Conservation (phyloP, 208 protist genomes). For the Acanthamoeba divionensis region DNA sequence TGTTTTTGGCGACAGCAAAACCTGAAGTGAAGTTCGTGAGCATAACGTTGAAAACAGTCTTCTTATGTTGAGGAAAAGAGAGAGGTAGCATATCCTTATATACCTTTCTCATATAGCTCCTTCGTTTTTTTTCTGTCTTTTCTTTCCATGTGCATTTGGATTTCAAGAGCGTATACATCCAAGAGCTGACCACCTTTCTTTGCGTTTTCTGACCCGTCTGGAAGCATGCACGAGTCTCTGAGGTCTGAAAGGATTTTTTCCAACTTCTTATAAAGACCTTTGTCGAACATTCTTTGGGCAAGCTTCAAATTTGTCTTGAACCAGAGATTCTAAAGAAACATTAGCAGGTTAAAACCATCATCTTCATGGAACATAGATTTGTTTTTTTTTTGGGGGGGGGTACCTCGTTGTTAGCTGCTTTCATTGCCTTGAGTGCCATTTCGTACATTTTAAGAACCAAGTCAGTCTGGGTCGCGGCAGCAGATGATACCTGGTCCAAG, state of each 20-base stretch:
- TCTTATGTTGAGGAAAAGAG: not conserved
- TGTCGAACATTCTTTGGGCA: constrained; percentile 79
- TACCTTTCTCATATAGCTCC: constrained; percentile 71
- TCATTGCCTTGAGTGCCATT: constrained; percentile 54
- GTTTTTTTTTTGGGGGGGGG: not conserved
- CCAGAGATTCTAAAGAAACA: constrained; percentile 77
- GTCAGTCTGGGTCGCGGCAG: constrained; percentile 61
- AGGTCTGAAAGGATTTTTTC: constrained; percentile 78
- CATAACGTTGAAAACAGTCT: constrained; percentile 52
- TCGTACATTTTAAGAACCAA: constrained; percentile 60
- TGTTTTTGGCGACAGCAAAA: constrained; percentile 84
- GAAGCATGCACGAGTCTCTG: constrained; percentile 78
- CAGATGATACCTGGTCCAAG: constrained; percentile 81
- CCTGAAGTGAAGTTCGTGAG: too few relatives aligned
- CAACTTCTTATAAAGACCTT: constrained; percentile 71
- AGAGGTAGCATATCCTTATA: not conserved
- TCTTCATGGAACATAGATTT: too few relatives aligned
- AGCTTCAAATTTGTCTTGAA: constrained; percentile 90
- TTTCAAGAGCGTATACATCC: constrained; percentile 86
- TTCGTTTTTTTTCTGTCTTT: constrained; percentile 81
- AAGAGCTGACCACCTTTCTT: constrained; percentile 83
- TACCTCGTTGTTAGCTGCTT: constrained; percentile 71
- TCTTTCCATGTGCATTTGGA: constrained; percentile 84
- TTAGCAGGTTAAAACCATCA: too few relatives aligned
- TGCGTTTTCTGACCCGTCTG: constrained; percentile 75